Evolutionary conservation across 2,329 filamentous ascomycete species (phyloP), one percentile per base, ranked within the genome.

Genomic region (Seiridium unicorne): DNA sequence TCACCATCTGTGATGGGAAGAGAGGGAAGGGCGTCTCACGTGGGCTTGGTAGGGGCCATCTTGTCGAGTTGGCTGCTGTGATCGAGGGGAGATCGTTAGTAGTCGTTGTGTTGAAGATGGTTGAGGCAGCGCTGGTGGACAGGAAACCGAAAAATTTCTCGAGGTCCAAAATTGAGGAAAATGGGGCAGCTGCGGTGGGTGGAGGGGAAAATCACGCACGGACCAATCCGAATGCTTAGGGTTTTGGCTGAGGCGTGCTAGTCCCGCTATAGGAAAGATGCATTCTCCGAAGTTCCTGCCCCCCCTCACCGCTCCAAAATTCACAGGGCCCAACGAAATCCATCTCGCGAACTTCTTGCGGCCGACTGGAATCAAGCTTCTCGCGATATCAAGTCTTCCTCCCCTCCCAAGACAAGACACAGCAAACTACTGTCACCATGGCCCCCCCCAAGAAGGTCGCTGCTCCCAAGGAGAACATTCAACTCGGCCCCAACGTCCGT

Each of bases 381-480:
- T 32, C 35, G n/a, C 51, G 18, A 55, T 31, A 34, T 38, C 49
- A 57, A 59, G 62, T 61, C 65, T 62, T 63, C 66, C 65, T 51
- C 42, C 11, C 40, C n/a, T 36, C 18, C 51, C 49, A 49, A 60
- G 40, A 44, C 55, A 26, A 71, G 68, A 42, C 38, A 42, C 49
- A 35, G 9, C 70, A 71, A 64, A 71, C 47, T 73, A 67, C 74
- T 74, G 74, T 80, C 85, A 91, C 81, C 78, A 98, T 98, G 94
- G 84, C 93, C 82, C 93, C 93, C 80, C 96, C 96, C 89, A 93
- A 94, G 86, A 89, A 89, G 80, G 83, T 87, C 75, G 86, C 89
- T 78, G 88, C 91, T 75, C 86, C 87, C 74, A 89, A 94, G 85
- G 95, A 98, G 89, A 99, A 99, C 85, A 95, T 99, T 86, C 93